A percentile compares a stretch with the other conserved stretches of the same genome.
phyloP scores from a whole-genome alignment of 2,329 filamentous ascomycete genomes.

The Juglanconis sp. region DNA sequence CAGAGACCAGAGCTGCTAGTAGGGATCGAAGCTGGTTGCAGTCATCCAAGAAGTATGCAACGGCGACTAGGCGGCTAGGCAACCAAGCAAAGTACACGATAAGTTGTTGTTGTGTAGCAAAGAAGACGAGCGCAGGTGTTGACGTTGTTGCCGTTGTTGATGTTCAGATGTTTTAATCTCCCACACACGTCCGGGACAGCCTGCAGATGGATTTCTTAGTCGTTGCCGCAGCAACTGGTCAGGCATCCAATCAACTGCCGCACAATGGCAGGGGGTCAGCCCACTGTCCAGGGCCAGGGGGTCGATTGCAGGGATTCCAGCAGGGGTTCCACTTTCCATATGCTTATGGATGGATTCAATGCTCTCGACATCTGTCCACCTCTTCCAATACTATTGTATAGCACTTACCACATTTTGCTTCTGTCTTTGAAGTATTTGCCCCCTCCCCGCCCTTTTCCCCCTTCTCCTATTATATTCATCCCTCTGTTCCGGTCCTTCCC shows the following conservation, averaged over 20 bases:
- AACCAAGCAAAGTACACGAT: not conserved
- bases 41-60: not conserved
- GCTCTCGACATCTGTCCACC: not conserved
- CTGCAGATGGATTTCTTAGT: not conserved
- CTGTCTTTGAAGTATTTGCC: no score
- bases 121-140: not conserved
- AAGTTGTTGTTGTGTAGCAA: not conserved
- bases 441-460: no score
- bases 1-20: not conserved
- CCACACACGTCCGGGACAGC: not conserved
- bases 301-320: not conserved
- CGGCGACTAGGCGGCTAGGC: not conserved
- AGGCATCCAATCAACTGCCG: constrained; percentile 5
- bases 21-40: not conserved
- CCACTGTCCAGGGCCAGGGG: not conserved
- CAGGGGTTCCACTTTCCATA: not conserved
- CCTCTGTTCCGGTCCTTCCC: not conserved
- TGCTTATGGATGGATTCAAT: not conserved
- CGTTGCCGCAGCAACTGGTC: constrained; percentile 10
- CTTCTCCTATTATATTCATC: not conserved
- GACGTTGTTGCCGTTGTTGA: not conserved
- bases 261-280: not conserved
- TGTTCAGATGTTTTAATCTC: not conserved
- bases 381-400: not conserved
- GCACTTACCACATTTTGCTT: no score